Evolutionary conservation across 768 basidiomycete genomes (phyloP).

Genomic region (Leccinum longicurvipes): DNA sequence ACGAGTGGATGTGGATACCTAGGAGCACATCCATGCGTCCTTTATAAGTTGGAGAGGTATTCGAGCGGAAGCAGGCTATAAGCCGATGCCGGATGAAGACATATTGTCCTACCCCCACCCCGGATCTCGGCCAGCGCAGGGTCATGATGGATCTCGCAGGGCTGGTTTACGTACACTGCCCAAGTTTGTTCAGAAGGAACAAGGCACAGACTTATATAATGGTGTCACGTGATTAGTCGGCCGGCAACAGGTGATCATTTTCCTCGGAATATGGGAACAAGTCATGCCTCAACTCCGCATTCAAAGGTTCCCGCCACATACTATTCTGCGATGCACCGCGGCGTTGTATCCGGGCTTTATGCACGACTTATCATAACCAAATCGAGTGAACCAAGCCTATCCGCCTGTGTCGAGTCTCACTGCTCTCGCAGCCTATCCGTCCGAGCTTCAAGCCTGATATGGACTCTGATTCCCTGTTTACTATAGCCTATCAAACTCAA

Average conservation of each 20-base stretch:
- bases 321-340: background rate
- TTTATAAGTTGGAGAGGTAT: constrained; percentile 17
- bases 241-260: background rate
- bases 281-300: no score
- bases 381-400: background rate
- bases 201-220: background rate
- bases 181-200: background rate
- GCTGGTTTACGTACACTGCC: background rate
- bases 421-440: background rate
- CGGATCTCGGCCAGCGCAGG: constrained; percentile 14
- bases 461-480: background rate
- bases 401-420: no score
- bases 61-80: background rate
- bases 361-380: no score
- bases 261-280: background rate
- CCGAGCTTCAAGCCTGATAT: background rate
- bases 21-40: background rate
- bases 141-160: constrained; percentile 13
- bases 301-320: no score
- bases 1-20: constrained; percentile 1
- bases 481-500: background rate
- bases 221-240: background rate
- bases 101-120: background rate
- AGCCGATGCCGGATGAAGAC: background rate
- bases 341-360: background rate